A percentile compares a stretch with the other conserved stretches of the same genome.
Conservation (phyloP, 495 filamentous ascomycete species). For the Hypoxylon cercidicola region DNA sequence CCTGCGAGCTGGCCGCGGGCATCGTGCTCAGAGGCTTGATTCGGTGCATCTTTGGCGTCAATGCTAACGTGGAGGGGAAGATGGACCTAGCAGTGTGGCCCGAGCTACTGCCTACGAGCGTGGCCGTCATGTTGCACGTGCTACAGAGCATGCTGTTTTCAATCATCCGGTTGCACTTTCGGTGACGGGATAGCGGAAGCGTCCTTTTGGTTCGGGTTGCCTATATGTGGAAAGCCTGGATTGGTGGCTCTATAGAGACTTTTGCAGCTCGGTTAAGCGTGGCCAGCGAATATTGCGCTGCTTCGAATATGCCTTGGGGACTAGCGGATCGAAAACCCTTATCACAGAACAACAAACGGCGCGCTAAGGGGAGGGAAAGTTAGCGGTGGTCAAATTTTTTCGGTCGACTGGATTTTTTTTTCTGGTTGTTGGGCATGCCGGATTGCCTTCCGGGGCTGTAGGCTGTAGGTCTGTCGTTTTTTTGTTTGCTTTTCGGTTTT, state of each 20-base stretch:
- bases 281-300: slow-evolving; percentile 33
- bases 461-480: neutral
- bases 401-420: slow-evolving; percentile 30
- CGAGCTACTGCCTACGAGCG: slow-evolving; percentile 68
- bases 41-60: slow-evolving; percentile 62
- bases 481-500: slow-evolving; percentile 33
- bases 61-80: slow-evolving; percentile 68
- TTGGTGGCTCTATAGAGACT: slow-evolving; percentile 29
- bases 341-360: slow-evolving; percentile 5
- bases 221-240: slow-evolving; percentile 31
- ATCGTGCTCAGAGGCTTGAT: slow-evolving; percentile 67
- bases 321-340: slow-evolving; percentile 29
- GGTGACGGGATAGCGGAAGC: slow-evolving; percentile 43
- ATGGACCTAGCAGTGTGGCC: slow-evolving; percentile 69
- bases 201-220: slow-evolving; percentile 9
- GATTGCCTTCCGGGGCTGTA: slow-evolving; percentile 22
- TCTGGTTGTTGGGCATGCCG: slow-evolving; percentile 23
- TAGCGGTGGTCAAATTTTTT: slow-evolving; percentile 10
- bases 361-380: neutral
- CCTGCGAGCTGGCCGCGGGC: slow-evolving; percentile 66
- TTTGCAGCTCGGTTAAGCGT: slow-evolving; percentile 44
- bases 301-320: slow-evolving; percentile 22
- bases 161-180: slow-evolving; percentile 69
- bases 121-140: slow-evolving; percentile 71
- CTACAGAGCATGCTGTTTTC: slow-evolving; percentile 74